phyloP scores from a whole-genome alignment of 306 rosid genomes.

The Chamaecrista fasciculata region DNA sequence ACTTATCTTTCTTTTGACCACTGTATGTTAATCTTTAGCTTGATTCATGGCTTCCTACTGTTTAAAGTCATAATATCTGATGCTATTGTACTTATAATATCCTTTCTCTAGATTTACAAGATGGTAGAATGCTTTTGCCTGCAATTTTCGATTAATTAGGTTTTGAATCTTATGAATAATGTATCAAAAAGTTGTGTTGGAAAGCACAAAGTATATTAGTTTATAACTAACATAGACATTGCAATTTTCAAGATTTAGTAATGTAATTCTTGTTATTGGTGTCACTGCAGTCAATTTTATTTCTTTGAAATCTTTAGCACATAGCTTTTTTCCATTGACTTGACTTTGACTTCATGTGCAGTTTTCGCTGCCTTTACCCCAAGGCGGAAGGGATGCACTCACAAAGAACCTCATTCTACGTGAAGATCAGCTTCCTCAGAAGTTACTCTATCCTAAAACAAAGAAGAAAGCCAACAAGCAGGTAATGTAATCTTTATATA shows the following conservation, averaged over 20 bases:
- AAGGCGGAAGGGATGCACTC: slow-evolving; percentile 86
- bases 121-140: background rate
- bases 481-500: slow-evolving; percentile 40
- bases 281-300: background rate
- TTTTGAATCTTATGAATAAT: slow-evolving; percentile 1
- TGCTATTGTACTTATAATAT: background rate
- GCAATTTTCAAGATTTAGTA: background rate
- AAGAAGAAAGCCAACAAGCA: slow-evolving; percentile 71
- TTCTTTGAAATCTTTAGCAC: background rate
- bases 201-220: background rate
- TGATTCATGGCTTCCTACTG: slow-evolving; percentile 5
- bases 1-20: background rate
- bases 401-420: slow-evolving; percentile 83
- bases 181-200: background rate
- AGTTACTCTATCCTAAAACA: slow-evolving; percentile 74
- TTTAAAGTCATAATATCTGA: slow-evolving; percentile 8
- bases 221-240: background rate
- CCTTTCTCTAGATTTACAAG: slow-evolving; percentile 2
- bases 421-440: slow-evolving; percentile 95
- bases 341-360: slow-evolving; percentile 41
- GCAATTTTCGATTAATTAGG: background rate
- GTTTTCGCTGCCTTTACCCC: slow-evolving; percentile 88
- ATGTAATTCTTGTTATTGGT: background rate
- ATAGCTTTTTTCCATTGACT: background rate
- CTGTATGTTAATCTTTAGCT: background rate